Base-by-base conservation (phyloP, 148 eudicot genomes). In the Camellia sinensis region DNA sequence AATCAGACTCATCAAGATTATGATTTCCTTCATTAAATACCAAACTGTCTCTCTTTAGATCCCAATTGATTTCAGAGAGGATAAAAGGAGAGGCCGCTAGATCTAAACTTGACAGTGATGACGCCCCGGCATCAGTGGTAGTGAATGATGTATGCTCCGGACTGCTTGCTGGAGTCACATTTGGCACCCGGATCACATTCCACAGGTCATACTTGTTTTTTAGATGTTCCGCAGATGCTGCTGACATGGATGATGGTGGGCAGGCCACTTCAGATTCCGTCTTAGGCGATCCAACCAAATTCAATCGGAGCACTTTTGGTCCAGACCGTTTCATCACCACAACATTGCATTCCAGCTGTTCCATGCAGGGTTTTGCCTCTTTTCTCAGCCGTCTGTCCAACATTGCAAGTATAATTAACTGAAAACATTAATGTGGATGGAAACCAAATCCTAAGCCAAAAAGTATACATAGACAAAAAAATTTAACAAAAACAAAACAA, bases 291-390 rank as follows among this genome's bases (percentile, higher is more conserved):
- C 85, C 88, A 46, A 79, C 85, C 78, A 94, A 78, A 86, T 94
- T 92, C 80, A 94, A 66, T 17, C 96, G 87, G 62, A 94, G 96
- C 82, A 94, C 94, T 78, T 89, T 90, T 12, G 98, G 90, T 11
- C 82, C 87, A 14, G 90, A 87, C 48, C 87, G 84, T 84, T 86
- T 94, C 90, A 92, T 89, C 17, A 89, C 79, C 53, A 94, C 91
- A 67, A 94, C 83, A 81, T 94, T 94, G 90, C 98, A 94, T 10
- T 90, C 89, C 62, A 94, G 92, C 77, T 87, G 85, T 67, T 94
- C 93, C 88, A 90, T 79, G 85, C 98, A 94, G 66, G 80, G 76
- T 68, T 89, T 89, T 22, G 85, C 91, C 87, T 94, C 98, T 72
- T 80, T 83, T 79, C 88, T 88, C 75, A 92, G 85, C 50, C 68